Evolutionary conservation across 352 stramenopile genomes (phyloP).

Genomic region (Pythium periplocum): DNA sequence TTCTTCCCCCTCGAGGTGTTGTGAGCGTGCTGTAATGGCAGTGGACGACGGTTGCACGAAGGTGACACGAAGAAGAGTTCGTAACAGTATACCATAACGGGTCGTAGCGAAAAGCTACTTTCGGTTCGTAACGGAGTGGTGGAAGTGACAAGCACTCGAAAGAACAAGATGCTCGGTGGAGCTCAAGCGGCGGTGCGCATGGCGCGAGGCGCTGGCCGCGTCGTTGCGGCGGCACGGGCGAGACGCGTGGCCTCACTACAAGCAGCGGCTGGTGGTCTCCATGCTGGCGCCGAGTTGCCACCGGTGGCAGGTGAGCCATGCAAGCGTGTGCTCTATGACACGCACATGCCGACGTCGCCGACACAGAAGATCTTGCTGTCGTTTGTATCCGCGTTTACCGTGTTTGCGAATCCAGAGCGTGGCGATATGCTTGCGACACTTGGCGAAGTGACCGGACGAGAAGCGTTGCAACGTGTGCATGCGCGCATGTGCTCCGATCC

Average conservation of each 20-base stretch:
- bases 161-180: background rate
- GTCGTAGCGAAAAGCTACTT: background rate
- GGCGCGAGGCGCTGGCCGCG: slow-evolving; percentile 4
- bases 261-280: slow-evolving; percentile 1
- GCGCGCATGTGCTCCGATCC: slow-evolving; percentile 83
- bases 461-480: slow-evolving; percentile 85
- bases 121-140: slow-evolving; percentile 8
- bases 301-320: slow-evolving; percentile 42
- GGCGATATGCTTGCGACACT: slow-evolving; percentile 94
- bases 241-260: background rate
- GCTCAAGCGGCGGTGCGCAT: slow-evolving; percentile 1
- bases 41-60: slow-evolving; percentile 9
- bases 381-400: slow-evolving; percentile 81
- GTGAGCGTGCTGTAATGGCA: too few relatives aligned
- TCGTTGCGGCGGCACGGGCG: background rate
- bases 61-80: slow-evolving; percentile 6
- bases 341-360: slow-evolving; percentile 69
- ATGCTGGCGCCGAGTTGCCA: background rate
- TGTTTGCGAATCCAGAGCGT: slow-evolving; percentile 90
- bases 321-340: slow-evolving; percentile 57
- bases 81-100: background rate
- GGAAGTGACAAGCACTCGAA: slow-evolving; percentile 10
- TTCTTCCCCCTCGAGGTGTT: slow-evolving; percentile 1
- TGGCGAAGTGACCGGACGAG: slow-evolving; percentile 90
- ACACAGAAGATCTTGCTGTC: slow-evolving; percentile 87